These are phyloP conservation scores for Xylaria bambusicola DNA, from an alignment of 495 filamentous ascomycete species.

Conservation along the genomic window DNA sequence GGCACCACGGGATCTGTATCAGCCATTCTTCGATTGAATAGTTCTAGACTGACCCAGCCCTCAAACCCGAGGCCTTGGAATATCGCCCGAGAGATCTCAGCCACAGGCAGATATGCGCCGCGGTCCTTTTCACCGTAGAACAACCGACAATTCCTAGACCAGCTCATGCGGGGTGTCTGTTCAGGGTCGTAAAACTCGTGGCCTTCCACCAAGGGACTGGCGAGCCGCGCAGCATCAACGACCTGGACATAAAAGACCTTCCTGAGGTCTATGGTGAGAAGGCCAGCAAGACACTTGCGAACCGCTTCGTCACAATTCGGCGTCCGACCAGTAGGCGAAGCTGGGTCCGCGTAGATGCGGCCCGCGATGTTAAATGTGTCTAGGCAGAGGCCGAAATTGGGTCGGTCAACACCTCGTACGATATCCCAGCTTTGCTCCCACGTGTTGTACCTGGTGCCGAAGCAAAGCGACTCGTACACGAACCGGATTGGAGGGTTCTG, in stretches of 20 bases:
- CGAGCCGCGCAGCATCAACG: constrained; percentile 70
- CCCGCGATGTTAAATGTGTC: constrained; percentile 83
- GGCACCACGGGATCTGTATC: constrained; percentile 55
- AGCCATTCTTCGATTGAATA: constrained; percentile 70
- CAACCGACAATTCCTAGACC: constrained; percentile 75
- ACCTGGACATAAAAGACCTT: constrained; percentile 84
- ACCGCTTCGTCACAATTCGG: constrained; percentile 61
- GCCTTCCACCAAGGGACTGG: constrained; percentile 57
- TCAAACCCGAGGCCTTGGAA: constrained; percentile 65
- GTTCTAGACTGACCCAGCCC: constrained; percentile 79
- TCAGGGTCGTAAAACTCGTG: constrained; percentile 65
- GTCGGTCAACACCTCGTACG: constrained; percentile 63
- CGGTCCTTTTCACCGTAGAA: constrained; percentile 72
- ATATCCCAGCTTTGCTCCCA: constrained; percentile 75
- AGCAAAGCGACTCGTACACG: constrained; percentile 76
- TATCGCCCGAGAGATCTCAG: constrained; percentile 63
- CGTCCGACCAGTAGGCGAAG: constrained; percentile 52
- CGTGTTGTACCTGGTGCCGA: constrained; percentile 70
- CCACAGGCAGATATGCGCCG: constrained; percentile 73
- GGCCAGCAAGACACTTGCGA: constrained; percentile 55
- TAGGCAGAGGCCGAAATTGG: constrained; percentile 77
- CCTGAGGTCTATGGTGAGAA: constrained; percentile 59
- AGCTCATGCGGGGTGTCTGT: constrained; percentile 74
- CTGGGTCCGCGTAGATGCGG: constrained; percentile 71
- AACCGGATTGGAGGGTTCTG: constrained; percentile 63